Base-by-base conservation (phyloP, 345 rosid genomes). In the Salix viminalis region DNA sequence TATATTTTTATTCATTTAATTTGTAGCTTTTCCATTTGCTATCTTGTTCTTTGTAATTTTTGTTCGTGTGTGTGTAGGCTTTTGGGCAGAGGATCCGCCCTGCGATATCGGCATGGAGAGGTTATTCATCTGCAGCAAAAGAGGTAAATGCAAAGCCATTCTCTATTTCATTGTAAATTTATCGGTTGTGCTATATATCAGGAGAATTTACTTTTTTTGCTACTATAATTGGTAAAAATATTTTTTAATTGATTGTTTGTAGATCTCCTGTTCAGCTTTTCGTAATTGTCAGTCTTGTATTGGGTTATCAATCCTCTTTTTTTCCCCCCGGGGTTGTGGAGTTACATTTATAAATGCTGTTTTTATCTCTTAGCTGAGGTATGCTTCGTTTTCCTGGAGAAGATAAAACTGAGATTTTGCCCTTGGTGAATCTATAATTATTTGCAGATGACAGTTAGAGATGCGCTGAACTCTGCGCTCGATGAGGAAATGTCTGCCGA, bases 401-500 rank as follows among this genome's bases (percentile, higher is more conserved):
- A 58, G 15, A 23, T 58, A 48, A 23, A 18, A 28, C 52, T 52
- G 70, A 41, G 12, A 39, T 71, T 65, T 72, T 5, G 14, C 24
- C 4, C 28, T 42, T 50, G 64, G 7, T 73, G 16, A 65, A 61
- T 46, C 13, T 19, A 42, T 69, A 36, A 74, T 52, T 44, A 36
- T 71, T 69, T 64, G 71, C 87, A 95, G 97, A 91, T 93, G 88
- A 90, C 84, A 5, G 89, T 90, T 28, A 85, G 98, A 84, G 98
- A 90, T 4, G 99, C 97, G 50, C 77, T 93, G 16, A 91, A 93
- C 81, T 80, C 98, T 73, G 98, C 96, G 12, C 91, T 95, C 61
- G 97, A 91, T 56, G 99, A 91, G 88, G 99, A 95, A 85, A 93
- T 93, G 96, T 87, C 93, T 58, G 97, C 98, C 24, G 99, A 95